phyloP scores from a whole-genome alignment of 306 rosid genomes.

The Castanospermum australe region DNA sequence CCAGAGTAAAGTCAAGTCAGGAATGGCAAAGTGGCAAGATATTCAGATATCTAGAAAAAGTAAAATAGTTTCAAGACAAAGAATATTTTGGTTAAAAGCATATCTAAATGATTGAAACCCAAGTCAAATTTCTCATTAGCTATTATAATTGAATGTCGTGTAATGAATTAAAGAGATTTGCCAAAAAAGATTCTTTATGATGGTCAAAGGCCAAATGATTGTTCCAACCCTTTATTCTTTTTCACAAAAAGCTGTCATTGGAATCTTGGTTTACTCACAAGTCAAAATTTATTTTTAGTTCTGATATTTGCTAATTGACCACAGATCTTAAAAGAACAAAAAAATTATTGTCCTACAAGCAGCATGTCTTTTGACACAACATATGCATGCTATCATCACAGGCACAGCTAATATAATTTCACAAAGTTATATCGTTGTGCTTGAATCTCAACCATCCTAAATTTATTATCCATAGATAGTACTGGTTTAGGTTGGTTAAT shows the following conservation, averaged over 20 bases:
- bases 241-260: neutral
- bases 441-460: neutral
- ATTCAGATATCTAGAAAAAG: neutral
- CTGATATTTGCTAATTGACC: neutral
- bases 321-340: neutral
- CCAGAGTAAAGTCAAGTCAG: neutral
- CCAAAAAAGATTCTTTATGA: neutral
- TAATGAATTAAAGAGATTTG: neutral
- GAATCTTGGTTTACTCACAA: constrained; percentile 12
- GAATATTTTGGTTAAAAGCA: constrained; percentile 3
- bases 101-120: neutral
- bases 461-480: neutral
- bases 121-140: neutral
- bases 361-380: neutral
- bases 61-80: neutral
- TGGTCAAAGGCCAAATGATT: neutral
- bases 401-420: neutral
- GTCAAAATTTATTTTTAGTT: neutral
- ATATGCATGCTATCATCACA: neutral
- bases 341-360: neutral
- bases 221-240: constrained; percentile 1
- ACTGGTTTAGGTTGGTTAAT: neutral
- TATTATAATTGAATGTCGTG: neutral
- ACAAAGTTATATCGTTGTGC: neutral
- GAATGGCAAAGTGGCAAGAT: neutral